Conservation (phyloP, 2,329 filamentous ascomycete species). For the Trichoderma atroviride region DNA sequence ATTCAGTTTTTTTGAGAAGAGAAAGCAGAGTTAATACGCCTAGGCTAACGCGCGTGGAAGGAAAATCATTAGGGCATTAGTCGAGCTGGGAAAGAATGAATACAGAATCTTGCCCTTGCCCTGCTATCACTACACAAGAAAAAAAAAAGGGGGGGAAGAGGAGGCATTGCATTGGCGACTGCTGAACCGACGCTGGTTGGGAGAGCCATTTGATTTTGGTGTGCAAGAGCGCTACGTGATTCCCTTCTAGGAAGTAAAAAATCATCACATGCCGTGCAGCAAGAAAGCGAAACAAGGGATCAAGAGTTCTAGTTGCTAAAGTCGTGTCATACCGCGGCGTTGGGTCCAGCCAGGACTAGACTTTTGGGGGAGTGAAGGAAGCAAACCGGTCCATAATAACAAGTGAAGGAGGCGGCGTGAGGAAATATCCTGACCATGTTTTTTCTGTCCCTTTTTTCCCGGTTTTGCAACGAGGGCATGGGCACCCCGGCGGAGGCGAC, state of each 20-base stretch:
- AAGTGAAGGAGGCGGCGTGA: conserved; percentile 13
- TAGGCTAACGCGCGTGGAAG: conserved; percentile 10
- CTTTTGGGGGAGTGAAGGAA: conserved; percentile 9
- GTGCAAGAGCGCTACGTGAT: background rate
- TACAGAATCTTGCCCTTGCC: background rate
- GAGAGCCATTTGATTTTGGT: conserved; percentile 3
- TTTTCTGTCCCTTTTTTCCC: background rate
- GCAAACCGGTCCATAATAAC: conserved; percentile 11
- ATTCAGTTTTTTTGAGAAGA: background rate
- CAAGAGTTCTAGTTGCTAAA: background rate
- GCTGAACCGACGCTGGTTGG: background rate
- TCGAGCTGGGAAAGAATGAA: background rate
- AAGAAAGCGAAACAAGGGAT: background rate
- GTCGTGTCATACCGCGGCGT: conserved; percentile 9
- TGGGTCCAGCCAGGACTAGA: conserved; percentile 14
- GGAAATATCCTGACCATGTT: background rate
- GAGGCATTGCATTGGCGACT: background rate
- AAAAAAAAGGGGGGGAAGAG: background rate
- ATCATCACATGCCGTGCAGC: conserved; percentile 15
- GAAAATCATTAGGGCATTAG: background rate
- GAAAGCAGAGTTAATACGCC: background rate
- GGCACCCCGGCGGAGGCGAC: conserved; percentile 18
- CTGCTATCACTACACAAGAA: background rate
- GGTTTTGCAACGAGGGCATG: conserved; percentile 9
- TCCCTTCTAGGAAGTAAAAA: conserved; percentile 21